Conservation (phyloP, 2,329 filamentous ascomycete genomes). For the Myriosclerotinia curreyana region DNA sequence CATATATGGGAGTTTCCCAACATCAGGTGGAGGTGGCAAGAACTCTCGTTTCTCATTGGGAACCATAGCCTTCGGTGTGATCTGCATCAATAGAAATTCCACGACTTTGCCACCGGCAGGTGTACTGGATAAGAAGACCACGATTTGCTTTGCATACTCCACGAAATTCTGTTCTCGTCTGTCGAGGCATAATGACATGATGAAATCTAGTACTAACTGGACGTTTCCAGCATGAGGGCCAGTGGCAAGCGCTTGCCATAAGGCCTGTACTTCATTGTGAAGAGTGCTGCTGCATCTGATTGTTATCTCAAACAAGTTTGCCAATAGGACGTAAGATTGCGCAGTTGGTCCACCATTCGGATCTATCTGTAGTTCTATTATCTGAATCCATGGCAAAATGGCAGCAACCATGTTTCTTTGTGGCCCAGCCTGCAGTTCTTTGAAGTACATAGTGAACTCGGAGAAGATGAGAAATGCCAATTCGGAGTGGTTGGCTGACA, state of each 20-base stretch:
- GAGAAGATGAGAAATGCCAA: slow-evolving; percentile 93
- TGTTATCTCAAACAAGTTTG: slow-evolving; percentile 94
- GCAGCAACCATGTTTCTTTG: slow-evolving; percentile 94
- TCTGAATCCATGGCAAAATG: slow-evolving; percentile 93
- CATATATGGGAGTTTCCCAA: slow-evolving; percentile 76
- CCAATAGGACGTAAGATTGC: slow-evolving; percentile 88
- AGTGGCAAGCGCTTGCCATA: slow-evolving; percentile 95
- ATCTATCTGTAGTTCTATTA: slow-evolving; percentile 86
- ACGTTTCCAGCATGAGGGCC: slow-evolving; percentile 93
- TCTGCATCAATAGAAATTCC: slow-evolving; percentile 87
- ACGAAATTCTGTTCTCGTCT: slow-evolving; percentile 97
- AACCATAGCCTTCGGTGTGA: slow-evolving; percentile 95
- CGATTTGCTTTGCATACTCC: slow-evolving; percentile 95
- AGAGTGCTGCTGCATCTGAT: slow-evolving; percentile 84
- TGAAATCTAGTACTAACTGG: slow-evolving; percentile 90
- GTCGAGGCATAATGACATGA: slow-evolving; percentile 90
- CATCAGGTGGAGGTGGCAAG: slow-evolving; percentile 68
- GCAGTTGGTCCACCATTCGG: slow-evolving; percentile 87
- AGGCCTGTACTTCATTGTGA: slow-evolving; percentile 93
- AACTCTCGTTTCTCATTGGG: slow-evolving; percentile 76
- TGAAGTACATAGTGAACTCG: slow-evolving; percentile 92
- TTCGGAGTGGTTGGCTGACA: slow-evolving; percentile 85
- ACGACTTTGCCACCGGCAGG: slow-evolving; percentile 85
- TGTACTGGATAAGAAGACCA: slow-evolving; percentile 89
- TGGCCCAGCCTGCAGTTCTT: slow-evolving; percentile 73